Base-by-base conservation (phyloP, 345 rosid genomes). In the Eucalyptus shirleyi region DNA sequence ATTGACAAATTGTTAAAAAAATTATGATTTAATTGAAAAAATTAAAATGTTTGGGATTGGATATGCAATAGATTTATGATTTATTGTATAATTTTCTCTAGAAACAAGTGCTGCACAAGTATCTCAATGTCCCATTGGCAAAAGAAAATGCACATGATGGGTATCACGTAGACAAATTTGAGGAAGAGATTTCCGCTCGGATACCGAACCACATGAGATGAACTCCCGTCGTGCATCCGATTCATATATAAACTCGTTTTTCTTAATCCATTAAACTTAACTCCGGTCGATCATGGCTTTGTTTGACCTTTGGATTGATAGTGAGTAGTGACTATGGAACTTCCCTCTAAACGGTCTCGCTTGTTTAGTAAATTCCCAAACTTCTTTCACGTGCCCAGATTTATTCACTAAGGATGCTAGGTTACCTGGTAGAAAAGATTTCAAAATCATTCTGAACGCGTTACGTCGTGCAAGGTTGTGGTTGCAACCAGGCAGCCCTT, bases 11-110 rank as follows among this genome's bases (percentile, higher is more conserved):
- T 53, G 2, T 21, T 53, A 53, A 21, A 21, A 53, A 53, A 0
- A 2, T 53, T 53, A 53, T 0, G 0, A 53, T 0, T 53, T 19
- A 21, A 53, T 53, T 53, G 11, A 0, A 1, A 53, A 8, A 53
- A 53, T 21, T 53, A 53, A 18, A 51, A 53, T 53, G 0, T 53
- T 53, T 53, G 26, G 2, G 11, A 8, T 21, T 8, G 26, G 59
- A 53, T 21, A 21, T 53, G 11, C 26, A 19, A 53, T 53, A 8
- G 11, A 53, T 8, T 53, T 53, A 53, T 53, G 59, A 53, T 53
- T 53, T 53, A 53, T 53, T 4, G 59, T 53, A 0, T 53, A 53
- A 0, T 53, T 53, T 19, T 53, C 11, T 53, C 59, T 21, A 60
- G 67, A 12, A 60, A 60, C 72, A 62, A 30, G 72, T 62, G 34